phyloP scores from a whole-genome alignment of 2,329 filamentous ascomycete genomes.

The Colletotrichum somersetense region DNA sequence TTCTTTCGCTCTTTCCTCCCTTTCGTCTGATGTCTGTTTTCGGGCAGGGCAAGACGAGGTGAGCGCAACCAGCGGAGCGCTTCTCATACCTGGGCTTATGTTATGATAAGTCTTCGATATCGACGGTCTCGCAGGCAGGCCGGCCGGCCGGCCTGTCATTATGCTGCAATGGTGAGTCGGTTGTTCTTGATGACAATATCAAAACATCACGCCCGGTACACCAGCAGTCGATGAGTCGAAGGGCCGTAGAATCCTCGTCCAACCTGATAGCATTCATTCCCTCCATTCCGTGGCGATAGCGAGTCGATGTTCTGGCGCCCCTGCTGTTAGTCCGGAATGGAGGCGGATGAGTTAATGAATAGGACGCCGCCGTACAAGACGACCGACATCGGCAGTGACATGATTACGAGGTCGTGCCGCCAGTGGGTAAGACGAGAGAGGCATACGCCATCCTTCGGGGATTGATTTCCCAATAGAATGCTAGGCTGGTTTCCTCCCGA shows the following conservation, averaged over 20 bases:
- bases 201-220: neutral
- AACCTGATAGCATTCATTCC: neutral
- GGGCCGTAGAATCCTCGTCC: neutral
- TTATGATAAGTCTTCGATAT: neutral
- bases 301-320: neutral
- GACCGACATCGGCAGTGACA: slow-evolving; percentile 41
- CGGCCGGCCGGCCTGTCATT: neutral
- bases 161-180: neutral
- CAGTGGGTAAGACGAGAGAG: slow-evolving; percentile 35
- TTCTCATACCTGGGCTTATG: neutral
- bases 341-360: slow-evolving; percentile 8
- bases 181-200: neutral
- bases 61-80: neutral
- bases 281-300: neutral
- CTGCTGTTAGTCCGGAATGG: neutral
- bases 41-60: neutral
- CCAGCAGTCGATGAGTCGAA: neutral
- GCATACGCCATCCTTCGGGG: slow-evolving; percentile 31
- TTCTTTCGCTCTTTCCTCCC: neutral
- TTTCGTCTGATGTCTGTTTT: neutral
- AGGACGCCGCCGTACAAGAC: neutral
- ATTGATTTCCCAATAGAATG: slow-evolving; percentile 23
- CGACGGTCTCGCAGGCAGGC: neutral
- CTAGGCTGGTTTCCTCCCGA: neutral
- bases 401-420: slow-evolving; percentile 38